These are phyloP conservation scores for Clonostachys solani DNA, from an alignment of 2,329 filamentous ascomycete species.

Conservation along the genomic window DNA sequence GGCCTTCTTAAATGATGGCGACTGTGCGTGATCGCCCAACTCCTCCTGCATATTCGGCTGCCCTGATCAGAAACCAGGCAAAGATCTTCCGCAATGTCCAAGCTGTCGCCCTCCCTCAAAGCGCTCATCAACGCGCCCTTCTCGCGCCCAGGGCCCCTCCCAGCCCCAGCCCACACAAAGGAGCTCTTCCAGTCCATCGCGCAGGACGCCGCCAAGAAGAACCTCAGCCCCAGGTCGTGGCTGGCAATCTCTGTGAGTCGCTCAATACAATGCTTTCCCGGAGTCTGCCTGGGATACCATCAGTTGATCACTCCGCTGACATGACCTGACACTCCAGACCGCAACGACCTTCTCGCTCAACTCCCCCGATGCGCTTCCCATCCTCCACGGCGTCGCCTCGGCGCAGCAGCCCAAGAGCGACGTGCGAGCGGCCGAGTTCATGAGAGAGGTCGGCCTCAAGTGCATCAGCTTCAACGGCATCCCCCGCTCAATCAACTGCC, in stretches of 20 bases:
- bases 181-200: conserved; percentile 63
- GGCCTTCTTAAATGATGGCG: no score
- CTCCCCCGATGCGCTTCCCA: conserved; percentile 69
- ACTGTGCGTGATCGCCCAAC: no score
- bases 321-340: conserved; percentile 40
- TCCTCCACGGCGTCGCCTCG: conserved; percentile 52
- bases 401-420: conserved; percentile 7
- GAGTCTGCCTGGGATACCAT: no score
- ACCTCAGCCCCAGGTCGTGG: conserved; percentile 62
- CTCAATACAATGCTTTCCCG: background rate
- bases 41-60: no score
- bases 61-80: conserved; percentile 6
- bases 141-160: conserved; percentile 59
- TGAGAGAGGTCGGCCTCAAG: conserved; percentile 72
- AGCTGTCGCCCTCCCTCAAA: conserved; percentile 68
- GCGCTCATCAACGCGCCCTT: conserved; percentile 68
- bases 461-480: conserved; percentile 81
- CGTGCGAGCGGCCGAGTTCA: conserved; percentile 60
- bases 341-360: conserved; percentile 85
- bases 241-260: conserved; percentile 56
- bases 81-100: conserved; percentile 52
- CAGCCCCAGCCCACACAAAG: conserved; percentile 58
- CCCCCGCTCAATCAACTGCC: conserved; percentile 77
- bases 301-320: no score
- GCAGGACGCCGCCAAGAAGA: conserved; percentile 54